A percentile compares a stretch with the other conserved stretches of the same genome.
Evolutionary conservation across 2,329 filamentous ascomycete genomes (phyloP).

Genomic region (Aureobasidium leucospermi): DNA sequence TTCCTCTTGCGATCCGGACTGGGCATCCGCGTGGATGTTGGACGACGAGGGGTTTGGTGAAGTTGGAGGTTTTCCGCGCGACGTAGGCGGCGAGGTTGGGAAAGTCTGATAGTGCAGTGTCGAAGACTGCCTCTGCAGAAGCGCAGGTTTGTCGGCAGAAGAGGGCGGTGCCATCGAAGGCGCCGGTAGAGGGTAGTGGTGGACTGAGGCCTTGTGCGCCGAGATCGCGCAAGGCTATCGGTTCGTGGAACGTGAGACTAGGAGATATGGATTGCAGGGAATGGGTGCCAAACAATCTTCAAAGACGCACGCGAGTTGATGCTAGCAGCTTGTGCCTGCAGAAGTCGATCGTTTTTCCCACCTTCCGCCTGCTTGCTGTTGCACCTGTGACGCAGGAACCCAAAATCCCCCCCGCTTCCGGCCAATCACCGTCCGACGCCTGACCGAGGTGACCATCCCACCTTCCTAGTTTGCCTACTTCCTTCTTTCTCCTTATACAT

Average conservation of each 20-base stretch:
- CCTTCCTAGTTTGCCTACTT: background rate
- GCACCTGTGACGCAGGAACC: background rate
- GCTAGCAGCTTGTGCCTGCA: background rate
- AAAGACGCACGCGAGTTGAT: background rate
- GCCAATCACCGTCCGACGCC: background rate
- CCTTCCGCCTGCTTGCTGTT: background rate
- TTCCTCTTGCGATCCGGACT: conserved; percentile 28
- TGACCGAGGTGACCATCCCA: no score
- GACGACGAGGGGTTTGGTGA: conserved; percentile 23
- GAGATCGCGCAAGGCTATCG: background rate
- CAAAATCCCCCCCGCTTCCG: background rate
- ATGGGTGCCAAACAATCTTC: background rate
- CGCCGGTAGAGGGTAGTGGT: background rate
- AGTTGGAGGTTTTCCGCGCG: conserved; percentile 43
- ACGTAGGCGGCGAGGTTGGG: conserved; percentile 59
- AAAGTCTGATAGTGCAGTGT: conserved; percentile 73
- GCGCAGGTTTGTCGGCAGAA: conserved; percentile 3
- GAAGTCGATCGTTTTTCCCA: conserved; percentile 3
- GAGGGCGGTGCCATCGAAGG: conserved; percentile 1
- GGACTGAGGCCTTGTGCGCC: background rate
- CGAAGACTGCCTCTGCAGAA: conserved; percentile 33
- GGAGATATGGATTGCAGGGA: background rate
- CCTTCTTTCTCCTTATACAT: background rate
- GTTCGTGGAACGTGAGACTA: background rate
- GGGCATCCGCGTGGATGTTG: conserved; percentile 22